phyloP scores from a whole-genome alignment of 768 basidiomycete species.

The Sistotremastrum suecicum region DNA sequence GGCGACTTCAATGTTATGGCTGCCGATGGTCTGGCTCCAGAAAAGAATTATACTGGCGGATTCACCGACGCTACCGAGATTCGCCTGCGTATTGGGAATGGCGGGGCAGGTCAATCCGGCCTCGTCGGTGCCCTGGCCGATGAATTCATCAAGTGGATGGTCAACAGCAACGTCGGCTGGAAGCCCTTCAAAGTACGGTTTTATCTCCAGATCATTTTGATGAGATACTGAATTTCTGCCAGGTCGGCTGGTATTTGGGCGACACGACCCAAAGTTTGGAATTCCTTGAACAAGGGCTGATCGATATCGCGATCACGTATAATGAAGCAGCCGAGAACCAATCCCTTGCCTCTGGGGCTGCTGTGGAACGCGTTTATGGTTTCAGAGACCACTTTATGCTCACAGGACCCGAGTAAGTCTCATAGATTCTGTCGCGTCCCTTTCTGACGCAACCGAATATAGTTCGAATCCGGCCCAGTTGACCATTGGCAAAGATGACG shows the following conservation, averaged over 20 bases:
- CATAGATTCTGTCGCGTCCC: slow-evolving; percentile 26
- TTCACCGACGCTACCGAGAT: slow-evolving; percentile 19
- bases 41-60: slow-evolving; percentile 27
- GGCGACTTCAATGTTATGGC: background rate
- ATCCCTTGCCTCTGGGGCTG: slow-evolving; percentile 16
- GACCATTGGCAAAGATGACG: slow-evolving; percentile 13
- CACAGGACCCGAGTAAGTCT: background rate
- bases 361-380: slow-evolving; percentile 24
- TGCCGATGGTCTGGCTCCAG: slow-evolving; percentile 2
- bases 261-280: slow-evolving; percentile 39
- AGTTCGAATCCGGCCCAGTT: slow-evolving; percentile 30
- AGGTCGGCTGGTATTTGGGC: slow-evolving; percentile 45
- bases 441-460: slow-evolving; percentile 29
- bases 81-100: slow-evolving; percentile 33
- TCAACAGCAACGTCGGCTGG: slow-evolving; percentile 14
- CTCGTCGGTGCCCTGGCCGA: slow-evolving; percentile 33
- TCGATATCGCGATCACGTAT: slow-evolving; percentile 40
- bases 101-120: slow-evolving; percentile 37
- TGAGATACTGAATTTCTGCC: background rate
- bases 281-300: slow-evolving; percentile 24
- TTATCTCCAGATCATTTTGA: background rate
- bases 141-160: slow-evolving; percentile 28
- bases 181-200: slow-evolving; percentile 21
- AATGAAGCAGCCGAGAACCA: slow-evolving; percentile 35
- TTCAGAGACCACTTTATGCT: slow-evolving; percentile 16